Evolutionary conservation across 768 basidiomycete species (phyloP).

Genomic region (Dioszegia hungarica): DNA sequence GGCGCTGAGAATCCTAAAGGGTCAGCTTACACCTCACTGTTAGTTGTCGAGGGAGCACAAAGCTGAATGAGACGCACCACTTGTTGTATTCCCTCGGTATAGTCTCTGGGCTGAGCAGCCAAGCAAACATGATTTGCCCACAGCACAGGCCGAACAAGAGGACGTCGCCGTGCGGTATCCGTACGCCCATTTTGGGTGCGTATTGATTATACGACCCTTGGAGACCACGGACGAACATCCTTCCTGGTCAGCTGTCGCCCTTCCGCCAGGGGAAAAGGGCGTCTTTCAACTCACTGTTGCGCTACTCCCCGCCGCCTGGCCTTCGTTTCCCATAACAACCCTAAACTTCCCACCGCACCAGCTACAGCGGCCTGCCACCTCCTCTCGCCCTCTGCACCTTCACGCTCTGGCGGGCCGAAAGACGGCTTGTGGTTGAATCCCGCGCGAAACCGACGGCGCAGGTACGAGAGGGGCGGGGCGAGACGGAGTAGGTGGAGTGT

Average conservation of each 20-base stretch:
- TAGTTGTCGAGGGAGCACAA: neutral
- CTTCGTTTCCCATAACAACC: conserved; percentile 40
- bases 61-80: conserved; percentile 56
- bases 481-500: conserved; percentile 45
- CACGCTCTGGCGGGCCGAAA: conserved; percentile 43
- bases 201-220: conserved; percentile 84
- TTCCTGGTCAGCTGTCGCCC: conserved; percentile 4
- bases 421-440: conserved; percentile 33
- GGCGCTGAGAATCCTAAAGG: conserved; percentile 64
- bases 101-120: conserved; percentile 73
- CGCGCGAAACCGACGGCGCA: conserved; percentile 25
- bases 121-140: conserved; percentile 79
- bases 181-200: conserved; percentile 62
- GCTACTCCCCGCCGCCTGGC: conserved; percentile 40
- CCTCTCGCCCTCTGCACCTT: conserved; percentile 39
- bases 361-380: conserved; percentile 49
- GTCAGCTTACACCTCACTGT: neutral
- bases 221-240: conserved; percentile 59
- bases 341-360: conserved; percentile 46
- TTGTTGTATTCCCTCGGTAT: conserved; percentile 68
- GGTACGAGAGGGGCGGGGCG: conserved; percentile 42
- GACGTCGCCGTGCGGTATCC: conserved; percentile 75
- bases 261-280: neutral
- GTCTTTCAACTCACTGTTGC: conserved; percentile 37
- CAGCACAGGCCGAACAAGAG: conserved; percentile 76